phyloP scores from a whole-genome alignment of 2,329 filamentous ascomycete genomes.

The Corynespora cassiicola region DNA sequence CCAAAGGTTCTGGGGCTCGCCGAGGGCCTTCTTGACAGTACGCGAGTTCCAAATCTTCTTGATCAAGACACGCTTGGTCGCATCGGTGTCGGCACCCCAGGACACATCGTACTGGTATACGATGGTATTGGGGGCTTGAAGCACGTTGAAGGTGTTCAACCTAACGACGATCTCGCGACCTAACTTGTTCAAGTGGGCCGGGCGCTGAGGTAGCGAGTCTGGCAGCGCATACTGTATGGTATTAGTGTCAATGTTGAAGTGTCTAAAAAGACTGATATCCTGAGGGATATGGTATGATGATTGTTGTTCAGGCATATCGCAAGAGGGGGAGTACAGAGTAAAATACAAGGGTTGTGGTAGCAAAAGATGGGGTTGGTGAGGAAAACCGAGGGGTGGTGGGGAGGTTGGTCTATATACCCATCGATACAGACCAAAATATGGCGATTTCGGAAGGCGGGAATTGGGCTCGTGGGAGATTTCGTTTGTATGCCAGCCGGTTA shows the following conservation, averaged over 20 bases:
- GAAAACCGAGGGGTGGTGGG: no score
- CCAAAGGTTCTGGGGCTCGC: constrained; percentile 58
- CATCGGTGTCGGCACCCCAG: constrained; percentile 66
- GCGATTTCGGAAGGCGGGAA: no score
- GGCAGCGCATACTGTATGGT: no score
- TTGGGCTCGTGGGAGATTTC: no score
- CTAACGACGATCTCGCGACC: constrained; percentile 49
- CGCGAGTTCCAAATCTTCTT: constrained; percentile 78
- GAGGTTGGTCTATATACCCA: no score
- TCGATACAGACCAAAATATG: no score
- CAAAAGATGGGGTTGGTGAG: no score
- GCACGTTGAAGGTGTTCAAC: constrained; percentile 80
- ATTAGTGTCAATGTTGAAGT: constrained; percentile 32
- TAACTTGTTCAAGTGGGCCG: constrained; percentile 42
- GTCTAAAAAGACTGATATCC: constrained; percentile 15
- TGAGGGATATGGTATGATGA: constrained; percentile 18
- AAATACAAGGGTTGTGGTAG: no score
- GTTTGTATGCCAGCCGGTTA: constrained; percentile 4
- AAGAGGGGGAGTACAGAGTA: no score
- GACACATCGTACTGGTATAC: constrained; percentile 85
- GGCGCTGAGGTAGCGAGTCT: constrained; percentile 39
- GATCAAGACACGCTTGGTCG: constrained; percentile 67
- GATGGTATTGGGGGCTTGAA: constrained; percentile 62
- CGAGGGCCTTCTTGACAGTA: constrained; percentile 63
- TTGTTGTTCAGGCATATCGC: no score